Base-by-base conservation (phyloP, 768 basidiomycete genomes). In the Hericium alpestre region DNA sequence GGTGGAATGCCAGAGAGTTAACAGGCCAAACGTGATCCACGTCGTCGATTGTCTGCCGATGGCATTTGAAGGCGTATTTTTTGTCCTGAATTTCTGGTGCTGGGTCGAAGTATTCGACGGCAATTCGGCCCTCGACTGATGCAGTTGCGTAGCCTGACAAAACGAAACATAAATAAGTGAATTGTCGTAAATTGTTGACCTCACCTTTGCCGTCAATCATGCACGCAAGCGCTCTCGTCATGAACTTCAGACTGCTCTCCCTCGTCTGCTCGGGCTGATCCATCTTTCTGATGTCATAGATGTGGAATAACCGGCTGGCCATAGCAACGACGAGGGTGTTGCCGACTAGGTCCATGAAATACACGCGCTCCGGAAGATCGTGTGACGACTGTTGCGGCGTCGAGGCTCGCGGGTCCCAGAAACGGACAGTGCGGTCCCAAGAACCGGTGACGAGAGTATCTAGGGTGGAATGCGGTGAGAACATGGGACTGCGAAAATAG, bases 21-120 rank as follows among this genome's bases (percentile, higher is more conserved):
- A 98, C 94, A 0, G 95, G 93, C 83, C 91, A 98, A 20, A 97
- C 94, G 62, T 93, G 90, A 69, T 99, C 96, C 13, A 88, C 87
- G 39, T 90, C 92, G 39, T 90, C 86, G 59, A 93, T 84, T 4
- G 89, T 84, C 67, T 92, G 87, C 4, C 95, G 80, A 66, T 99
- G 95, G 61, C 94, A 96, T 68, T 96, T 93, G 81, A 97, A 99
- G 2, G 96, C 96, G 69, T 94, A 96, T 73, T 93, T 86, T 63
- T 80, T 78, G n/a, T 87, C 84, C 69, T 98, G 95, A 0, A 78
- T 76, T 23, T 81, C 80, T 0, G 84, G 77, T 3, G 80, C 81
- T 1, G 90, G 83, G 61, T 97, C 91, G 63, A 96, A 94, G 69
- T 95, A 99, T 69, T 99, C 96, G 32, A 98, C 93, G 0, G 94